These are phyloP conservation scores for Mycena olivaceomarginata DNA, from an alignment of 768 basidiomycete species.

Conservation along the genomic window DNA sequence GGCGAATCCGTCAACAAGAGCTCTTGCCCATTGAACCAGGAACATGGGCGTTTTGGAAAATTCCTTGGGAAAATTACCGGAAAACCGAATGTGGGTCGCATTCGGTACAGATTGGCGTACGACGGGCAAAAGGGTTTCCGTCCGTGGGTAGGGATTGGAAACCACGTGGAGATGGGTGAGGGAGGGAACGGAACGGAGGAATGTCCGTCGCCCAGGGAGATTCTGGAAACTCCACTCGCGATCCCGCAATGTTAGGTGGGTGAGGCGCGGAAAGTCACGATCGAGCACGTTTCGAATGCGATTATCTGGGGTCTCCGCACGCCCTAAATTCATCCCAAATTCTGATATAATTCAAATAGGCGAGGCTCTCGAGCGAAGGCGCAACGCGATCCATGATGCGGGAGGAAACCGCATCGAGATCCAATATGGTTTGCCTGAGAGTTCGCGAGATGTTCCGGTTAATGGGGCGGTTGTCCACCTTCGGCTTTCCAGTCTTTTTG, in stretches of 20 bases:
- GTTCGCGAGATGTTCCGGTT: conserved; percentile 28
- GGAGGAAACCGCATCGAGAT: conserved; percentile 26
- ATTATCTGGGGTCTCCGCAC: conserved; percentile 2
- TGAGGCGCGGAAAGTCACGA: conserved; percentile 25
- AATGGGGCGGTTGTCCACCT: conserved; percentile 18
- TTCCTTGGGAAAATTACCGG: conserved; percentile 16
- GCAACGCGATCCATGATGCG: conserved; percentile 38
- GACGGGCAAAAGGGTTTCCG: neutral
- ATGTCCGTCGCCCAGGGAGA: neutral
- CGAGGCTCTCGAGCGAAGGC: conserved; percentile 38
- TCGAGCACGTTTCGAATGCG: conserved; percentile 26
- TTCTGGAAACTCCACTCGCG: conserved; percentile 16
- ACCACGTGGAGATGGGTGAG: conserved; percentile 40
- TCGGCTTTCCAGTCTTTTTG: neutral
- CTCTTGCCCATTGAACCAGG: conserved; percentile 11
- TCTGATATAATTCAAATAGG: conserved; percentile 37
- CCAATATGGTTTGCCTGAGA: conserved; percentile 9
- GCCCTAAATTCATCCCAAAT: conserved; percentile 7
- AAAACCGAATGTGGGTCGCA: conserved; percentile 31
- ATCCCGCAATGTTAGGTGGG: conserved; percentile 26
- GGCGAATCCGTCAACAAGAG: neutral
- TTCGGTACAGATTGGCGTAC: conserved; percentile 25
- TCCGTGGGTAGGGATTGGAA: neutral
- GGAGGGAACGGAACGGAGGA: conserved; percentile 24
- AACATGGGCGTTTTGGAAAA: conserved; percentile 6